These are phyloP conservation scores for Rehmannia glutinosa DNA, from an alignment of 257 asterid genomes.

Conservation along the genomic window DNA sequence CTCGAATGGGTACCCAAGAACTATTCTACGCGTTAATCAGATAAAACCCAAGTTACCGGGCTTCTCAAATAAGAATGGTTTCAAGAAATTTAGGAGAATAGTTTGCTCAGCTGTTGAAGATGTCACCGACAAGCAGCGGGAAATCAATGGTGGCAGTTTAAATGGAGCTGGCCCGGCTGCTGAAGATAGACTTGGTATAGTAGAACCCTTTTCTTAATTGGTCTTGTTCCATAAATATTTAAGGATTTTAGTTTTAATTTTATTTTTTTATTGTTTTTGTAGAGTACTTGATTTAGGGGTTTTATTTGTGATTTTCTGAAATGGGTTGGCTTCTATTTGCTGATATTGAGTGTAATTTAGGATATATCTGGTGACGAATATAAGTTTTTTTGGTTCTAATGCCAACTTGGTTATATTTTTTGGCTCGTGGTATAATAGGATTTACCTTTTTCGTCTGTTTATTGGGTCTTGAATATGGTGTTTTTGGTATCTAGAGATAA, in stretches of 20 bases:
- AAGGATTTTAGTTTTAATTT: background rate
- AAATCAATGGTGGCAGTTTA: conserved; percentile 26
- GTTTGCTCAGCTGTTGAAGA: conserved; percentile 86
- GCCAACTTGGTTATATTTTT: conserved; percentile 20
- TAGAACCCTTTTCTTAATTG: background rate
- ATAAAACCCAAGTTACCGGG: conserved; percentile 33
- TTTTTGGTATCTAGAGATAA: background rate
- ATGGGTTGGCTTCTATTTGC: conserved; percentile 2
- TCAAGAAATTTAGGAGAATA: conserved; percentile 33
- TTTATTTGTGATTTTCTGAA: background rate
- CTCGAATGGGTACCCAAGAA: conserved; percentile 34
- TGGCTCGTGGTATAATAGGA: conserved; percentile 2
- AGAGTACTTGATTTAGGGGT: background rate
- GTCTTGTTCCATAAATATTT: background rate
- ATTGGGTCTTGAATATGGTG: too few relatives aligned
- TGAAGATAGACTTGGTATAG: conserved; percentile 58
- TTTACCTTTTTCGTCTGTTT: too few relatives aligned
- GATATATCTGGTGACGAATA: background rate
- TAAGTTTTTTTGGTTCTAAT: background rate
- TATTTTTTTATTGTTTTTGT: background rate
- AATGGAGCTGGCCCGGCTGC: conserved; percentile 39
- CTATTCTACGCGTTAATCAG: conserved; percentile 26
- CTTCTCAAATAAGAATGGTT: conserved; percentile 33
- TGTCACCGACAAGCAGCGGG: conserved; percentile 37
- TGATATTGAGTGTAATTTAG: background rate